These are phyloP conservation scores for Tilletiaria anomala DNA, from an alignment of 1,284 basidiomycete genomes.

Conservation along the genomic window DNA sequence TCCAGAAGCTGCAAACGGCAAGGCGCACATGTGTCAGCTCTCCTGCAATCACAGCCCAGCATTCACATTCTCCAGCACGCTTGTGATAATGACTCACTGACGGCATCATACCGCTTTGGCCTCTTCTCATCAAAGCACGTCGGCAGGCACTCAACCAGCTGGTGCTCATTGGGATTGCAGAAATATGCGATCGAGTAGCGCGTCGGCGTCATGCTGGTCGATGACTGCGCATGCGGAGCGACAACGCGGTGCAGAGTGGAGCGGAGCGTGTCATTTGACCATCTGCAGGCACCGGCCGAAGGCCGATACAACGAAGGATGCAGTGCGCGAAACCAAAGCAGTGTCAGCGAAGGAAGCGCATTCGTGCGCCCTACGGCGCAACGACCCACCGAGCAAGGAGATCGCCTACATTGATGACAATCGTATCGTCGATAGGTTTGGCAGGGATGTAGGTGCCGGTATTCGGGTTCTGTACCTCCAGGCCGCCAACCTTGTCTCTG, in stretches of 20 bases:
- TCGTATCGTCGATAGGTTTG: not conserved
- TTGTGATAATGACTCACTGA: too few species aligned
- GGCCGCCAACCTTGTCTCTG: not conserved
- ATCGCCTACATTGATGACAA: not conserved
- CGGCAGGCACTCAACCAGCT: slow-evolving; percentile 58
- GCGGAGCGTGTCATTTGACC: slow-evolving; percentile 65
- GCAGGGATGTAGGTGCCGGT: not conserved
- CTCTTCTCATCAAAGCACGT: too few species aligned
- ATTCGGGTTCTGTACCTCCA: not conserved
- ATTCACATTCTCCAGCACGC: too few species aligned
- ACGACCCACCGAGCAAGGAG: slow-evolving; percentile 43
- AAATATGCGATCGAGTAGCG: slow-evolving; percentile 75
- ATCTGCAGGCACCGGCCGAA: too few species aligned
- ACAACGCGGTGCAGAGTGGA: slow-evolving; percentile 67
- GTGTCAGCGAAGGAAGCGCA: too few species aligned
- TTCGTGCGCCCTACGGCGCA: too few species aligned
- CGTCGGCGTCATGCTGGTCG: slow-evolving; percentile 49
- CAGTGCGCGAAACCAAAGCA: too few species aligned
- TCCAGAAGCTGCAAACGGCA: too few species aligned
- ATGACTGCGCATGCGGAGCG: slow-evolving; percentile 48
- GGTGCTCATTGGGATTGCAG: slow-evolving; percentile 63
- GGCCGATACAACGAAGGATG: too few species aligned
- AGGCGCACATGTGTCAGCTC: too few species aligned
- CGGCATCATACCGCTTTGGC: too few species aligned
- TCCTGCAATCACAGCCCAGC: too few species aligned